Evolutionary conservation across 2,329 filamentous ascomycete genomes (phyloP).

Genomic region (Nothopassalora personata): DNA sequence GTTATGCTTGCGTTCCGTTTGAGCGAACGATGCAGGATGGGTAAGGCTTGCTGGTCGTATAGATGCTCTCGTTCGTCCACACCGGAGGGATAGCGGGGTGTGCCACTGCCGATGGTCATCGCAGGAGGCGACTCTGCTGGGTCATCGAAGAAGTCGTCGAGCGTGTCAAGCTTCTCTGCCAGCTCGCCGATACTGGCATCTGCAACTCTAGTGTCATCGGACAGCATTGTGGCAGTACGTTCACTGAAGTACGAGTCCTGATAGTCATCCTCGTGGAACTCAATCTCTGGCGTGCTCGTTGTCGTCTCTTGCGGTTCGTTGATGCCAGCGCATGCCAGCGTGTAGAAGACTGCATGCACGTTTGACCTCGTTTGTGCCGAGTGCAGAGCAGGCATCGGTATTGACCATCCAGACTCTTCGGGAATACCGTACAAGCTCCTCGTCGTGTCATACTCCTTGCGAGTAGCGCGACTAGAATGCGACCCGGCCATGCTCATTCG

Average conservation of each 20-base stretch:
- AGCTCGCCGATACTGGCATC: slow-evolving; percentile 77
- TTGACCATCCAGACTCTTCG: slow-evolving; percentile 91
- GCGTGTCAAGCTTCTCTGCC: slow-evolving; percentile 54
- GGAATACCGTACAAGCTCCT: slow-evolving; percentile 96
- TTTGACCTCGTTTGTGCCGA: slow-evolving; percentile 82
- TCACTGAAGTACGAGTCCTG: slow-evolving; percentile 68
- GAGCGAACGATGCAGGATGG: slow-evolving; percentile 79
- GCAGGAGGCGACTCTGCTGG: slow-evolving; percentile 15
- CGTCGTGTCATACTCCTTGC: slow-evolving; percentile 91
- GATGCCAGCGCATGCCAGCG: slow-evolving; percentile 41
- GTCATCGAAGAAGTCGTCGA: slow-evolving; percentile 53
- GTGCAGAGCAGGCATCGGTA: slow-evolving; percentile 86
- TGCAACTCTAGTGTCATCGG: slow-evolving; percentile 64
- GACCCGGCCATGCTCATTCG: slow-evolving; percentile 97
- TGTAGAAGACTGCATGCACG: slow-evolving; percentile 94
- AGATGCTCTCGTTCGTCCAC: slow-evolving; percentile 63
- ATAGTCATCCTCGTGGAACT: slow-evolving; percentile 88
- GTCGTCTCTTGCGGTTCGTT: slow-evolving; percentile 46
- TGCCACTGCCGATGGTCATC: slow-evolving; percentile 12
- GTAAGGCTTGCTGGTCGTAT: slow-evolving; percentile 88
- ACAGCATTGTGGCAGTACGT: slow-evolving; percentile 86
- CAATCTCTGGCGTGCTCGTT: slow-evolving; percentile 74
- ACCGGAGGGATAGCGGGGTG: slow-evolving; percentile 8
- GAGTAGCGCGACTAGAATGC: slow-evolving; percentile 70
- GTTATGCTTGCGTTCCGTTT: slow-evolving; percentile 64